These are phyloP conservation scores for Voacanga thouarsii DNA, from an alignment of 257 asterid genomes.

Conservation along the genomic window DNA sequence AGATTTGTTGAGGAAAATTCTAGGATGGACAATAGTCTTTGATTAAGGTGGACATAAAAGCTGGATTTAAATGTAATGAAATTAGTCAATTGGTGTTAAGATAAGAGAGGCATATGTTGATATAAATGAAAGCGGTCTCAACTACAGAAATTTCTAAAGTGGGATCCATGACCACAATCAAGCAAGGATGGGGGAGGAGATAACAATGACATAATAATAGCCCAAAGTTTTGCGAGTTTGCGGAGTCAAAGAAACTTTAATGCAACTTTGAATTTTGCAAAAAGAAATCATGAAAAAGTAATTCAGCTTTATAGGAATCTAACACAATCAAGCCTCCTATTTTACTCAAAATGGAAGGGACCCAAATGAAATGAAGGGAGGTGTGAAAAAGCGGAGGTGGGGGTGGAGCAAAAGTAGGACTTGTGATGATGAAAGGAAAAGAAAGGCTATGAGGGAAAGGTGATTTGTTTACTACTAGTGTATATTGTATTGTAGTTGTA, in stretches of 20 bases:
- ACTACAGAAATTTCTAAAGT: constrained; percentile 10
- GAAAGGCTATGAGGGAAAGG: not conserved
- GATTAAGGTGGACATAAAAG: not conserved
- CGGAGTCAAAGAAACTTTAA: constrained; percentile 17
- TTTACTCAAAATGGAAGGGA: constrained; percentile 17
- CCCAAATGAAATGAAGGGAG: constrained; percentile 31
- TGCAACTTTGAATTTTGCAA: constrained; percentile 25
- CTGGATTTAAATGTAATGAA: not conserved
- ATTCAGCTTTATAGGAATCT: constrained; percentile 9
- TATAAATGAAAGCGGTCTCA: not conserved
- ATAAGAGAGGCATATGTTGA: too few species aligned
- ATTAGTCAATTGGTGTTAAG: constrained; percentile 8
- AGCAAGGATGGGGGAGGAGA: not conserved
- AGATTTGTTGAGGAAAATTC: not conserved
- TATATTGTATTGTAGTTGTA: not conserved
- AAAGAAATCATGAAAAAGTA: constrained; percentile 20
- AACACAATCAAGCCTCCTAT: constrained; percentile 21
- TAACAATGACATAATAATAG: not conserved
- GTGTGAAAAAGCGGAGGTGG: constrained; percentile 30
- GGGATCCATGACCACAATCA: constrained; percentile 11
- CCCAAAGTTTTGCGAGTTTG: constrained; percentile 6
- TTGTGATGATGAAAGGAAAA: constrained; percentile 35
- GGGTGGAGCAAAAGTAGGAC: constrained; percentile 28
- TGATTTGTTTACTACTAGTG: not conserved
- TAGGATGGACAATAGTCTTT: not conserved